Percentiles rank a stretch among this genome's conserved stretches.
These are phyloP conservation scores for Oryza meridionalis DNA, from an alignment of 176 grass and related monocot genomes.

Conservation along the genomic window DNA sequence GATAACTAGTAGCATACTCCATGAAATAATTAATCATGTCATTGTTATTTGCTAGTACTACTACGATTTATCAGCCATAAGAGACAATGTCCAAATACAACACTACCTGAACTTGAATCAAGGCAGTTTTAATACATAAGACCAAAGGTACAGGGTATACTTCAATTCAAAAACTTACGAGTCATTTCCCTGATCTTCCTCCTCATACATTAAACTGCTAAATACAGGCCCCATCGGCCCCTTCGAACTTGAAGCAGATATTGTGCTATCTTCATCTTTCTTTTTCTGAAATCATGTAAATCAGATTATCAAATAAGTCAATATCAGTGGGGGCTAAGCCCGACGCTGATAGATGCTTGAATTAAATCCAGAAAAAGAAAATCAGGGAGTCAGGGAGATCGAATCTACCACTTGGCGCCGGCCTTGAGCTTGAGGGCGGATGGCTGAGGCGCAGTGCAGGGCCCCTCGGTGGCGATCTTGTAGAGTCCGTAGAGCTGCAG, in stretches of 20 bases:
- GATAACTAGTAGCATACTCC: background rate
- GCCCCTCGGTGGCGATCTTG: conserved; percentile 97
- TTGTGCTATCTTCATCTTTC: conserved; percentile 49
- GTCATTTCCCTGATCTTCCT: conserved; percentile 75
- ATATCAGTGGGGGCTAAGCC: background rate
- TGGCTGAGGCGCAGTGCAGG: conserved; percentile 81
- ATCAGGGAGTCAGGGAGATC: background rate
- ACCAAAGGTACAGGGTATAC: conserved; percentile 8
- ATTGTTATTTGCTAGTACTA: background rate
- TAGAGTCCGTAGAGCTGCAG: conserved; percentile 90
- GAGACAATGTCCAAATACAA: conserved; percentile 1
- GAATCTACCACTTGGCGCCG: conserved; percentile 85
- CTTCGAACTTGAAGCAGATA: conserved; percentile 68
- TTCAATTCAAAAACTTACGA: conserved; percentile 50
- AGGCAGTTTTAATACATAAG: conserved; percentile 1
- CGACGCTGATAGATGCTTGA: background rate
- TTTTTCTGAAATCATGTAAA: conserved; percentile 53
- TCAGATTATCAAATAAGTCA: conserved; percentile 13
- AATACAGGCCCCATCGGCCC: conserved; percentile 95
- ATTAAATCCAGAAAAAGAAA: background rate
- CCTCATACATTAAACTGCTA: conserved; percentile 90
- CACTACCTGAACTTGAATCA: conserved; percentile 21
- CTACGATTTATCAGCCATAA: background rate
- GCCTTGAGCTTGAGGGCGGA: conserved; percentile 87
- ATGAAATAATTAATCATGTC: conserved; percentile 10